A percentile compares a stretch with the other conserved stretches of the same genome.
phyloP scores from a whole-genome alignment of 495 filamentous ascomycete genomes.

The Penicillium paradoxum region DNA sequence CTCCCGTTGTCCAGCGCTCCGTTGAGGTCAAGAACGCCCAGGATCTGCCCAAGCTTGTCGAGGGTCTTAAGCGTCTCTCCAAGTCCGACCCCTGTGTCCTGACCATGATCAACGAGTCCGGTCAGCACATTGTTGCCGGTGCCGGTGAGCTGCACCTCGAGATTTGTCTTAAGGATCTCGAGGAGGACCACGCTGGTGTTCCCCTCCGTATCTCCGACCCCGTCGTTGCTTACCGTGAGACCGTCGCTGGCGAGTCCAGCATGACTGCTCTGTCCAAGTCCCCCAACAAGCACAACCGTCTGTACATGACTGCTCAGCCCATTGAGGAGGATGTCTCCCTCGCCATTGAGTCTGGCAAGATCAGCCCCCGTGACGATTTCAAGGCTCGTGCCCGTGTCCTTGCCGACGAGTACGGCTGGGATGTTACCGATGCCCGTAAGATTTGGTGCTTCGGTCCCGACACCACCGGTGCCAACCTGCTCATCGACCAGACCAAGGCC shows the following conservation, averaged over 20 bases:
- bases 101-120: conserved; percentile 79
- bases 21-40: conserved; percentile 99
- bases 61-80: conserved; percentile 99
- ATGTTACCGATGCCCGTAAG: conserved; percentile 99
- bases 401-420: conserved; percentile 97
- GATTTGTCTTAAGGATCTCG: conserved; percentile 99
- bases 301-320: conserved; percentile 89
- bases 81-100: conserved; percentile 99
- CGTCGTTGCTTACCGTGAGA: conserved; percentile 97
- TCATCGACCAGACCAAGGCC: conserved; percentile 99
- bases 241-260: conserved; percentile 71
- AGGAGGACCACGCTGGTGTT: conserved; percentile 98
- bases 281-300: conserved; percentile 99
- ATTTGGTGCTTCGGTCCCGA: conserved; percentile 99
- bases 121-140: conserved; percentile 98
- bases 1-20: conserved; percentile 95
- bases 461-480: conserved; percentile 93
- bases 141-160: conserved; percentile 99
- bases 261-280: conserved; percentile 99
- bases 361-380: conserved; percentile 96
- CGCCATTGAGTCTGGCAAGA: conserved; percentile 89
- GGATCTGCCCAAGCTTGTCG: conserved; percentile 98
- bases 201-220: conserved; percentile 95
- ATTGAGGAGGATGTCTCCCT: conserved; percentile 84
- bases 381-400: conserved; percentile 96